A percentile compares a stretch with the other conserved stretches of the same genome.
These are phyloP conservation scores for Ganoderma sp. DNA, from an alignment of 1,284 basidiomycete genomes.

Conservation along the genomic window DNA sequence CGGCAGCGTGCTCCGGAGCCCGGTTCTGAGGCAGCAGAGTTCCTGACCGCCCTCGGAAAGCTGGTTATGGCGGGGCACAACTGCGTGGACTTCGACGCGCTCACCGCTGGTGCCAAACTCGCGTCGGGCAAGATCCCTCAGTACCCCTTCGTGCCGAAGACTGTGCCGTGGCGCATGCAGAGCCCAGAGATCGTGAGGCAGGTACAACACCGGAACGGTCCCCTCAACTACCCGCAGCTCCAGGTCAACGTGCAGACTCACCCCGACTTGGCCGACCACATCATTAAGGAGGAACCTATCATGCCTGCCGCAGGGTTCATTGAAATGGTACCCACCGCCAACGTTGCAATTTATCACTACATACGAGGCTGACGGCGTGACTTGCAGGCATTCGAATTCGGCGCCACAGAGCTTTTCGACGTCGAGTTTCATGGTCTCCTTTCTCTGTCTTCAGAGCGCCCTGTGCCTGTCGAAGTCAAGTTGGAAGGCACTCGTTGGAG, in stretches of 20 bases:
- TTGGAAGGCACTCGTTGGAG: slow-evolving; percentile 41
- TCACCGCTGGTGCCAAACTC: slow-evolving; percentile 15
- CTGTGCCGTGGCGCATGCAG: slow-evolving; percentile 21
- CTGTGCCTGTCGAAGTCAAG: slow-evolving; percentile 38
- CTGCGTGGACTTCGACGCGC: slow-evolving; percentile 27
- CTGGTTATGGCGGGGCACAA: slow-evolving; percentile 27
- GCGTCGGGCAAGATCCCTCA: slow-evolving; percentile 9
- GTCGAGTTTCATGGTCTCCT: slow-evolving; percentile 36
- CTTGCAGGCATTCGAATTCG: slow-evolving; percentile 33
- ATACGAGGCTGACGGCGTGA: background rate
- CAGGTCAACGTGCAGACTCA: slow-evolving; percentile 45
- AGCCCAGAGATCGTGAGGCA: slow-evolving; percentile 28
- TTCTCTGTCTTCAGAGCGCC: slow-evolving; percentile 39
- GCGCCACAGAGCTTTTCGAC: slow-evolving; percentile 35
- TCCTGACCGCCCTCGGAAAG: slow-evolving; percentile 25
- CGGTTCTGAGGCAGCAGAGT: slow-evolving; percentile 12
- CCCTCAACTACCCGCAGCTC: slow-evolving; percentile 43
- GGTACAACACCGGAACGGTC: slow-evolving; percentile 39
- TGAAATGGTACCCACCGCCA: slow-evolving; percentile 45
- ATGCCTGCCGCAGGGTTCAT: slow-evolving; percentile 52
- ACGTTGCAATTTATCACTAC: background rate
- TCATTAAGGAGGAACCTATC: slow-evolving; percentile 49
- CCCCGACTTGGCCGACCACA: slow-evolving; percentile 46
- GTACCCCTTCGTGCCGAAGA: slow-evolving; percentile 32
- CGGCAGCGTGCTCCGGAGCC: slow-evolving; percentile 31